Percentiles rank a stretch among this genome's conserved stretches.
Conservation (phyloP, 371 early-diverging fungal species). For the Saksenaea oblongispora region DNA sequence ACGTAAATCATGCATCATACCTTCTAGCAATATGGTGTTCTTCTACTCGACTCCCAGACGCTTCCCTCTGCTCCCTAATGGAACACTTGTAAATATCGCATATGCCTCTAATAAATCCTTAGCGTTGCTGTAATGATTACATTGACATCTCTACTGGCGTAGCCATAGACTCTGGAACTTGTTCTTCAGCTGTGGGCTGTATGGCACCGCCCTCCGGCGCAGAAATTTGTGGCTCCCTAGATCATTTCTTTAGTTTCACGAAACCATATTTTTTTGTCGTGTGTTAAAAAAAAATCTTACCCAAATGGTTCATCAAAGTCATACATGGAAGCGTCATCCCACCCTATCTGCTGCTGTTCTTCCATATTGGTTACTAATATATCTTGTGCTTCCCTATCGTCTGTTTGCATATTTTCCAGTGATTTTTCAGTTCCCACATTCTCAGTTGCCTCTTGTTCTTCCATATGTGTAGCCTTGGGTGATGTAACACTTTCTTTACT, state of each 20-base stretch:
- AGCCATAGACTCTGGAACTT: neutral
- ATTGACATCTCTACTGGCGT: neutral
- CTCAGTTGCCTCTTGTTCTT: neutral
- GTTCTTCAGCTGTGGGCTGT: neutral
- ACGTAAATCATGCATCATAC: neutral
- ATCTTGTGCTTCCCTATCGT: neutral
- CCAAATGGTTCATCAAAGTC: neutral
- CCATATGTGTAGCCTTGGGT: neutral
- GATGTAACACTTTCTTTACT: neutral
- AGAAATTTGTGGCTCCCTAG: neutral
- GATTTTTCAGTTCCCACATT: neutral
- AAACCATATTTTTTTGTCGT: neutral
- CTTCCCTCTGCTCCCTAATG: neutral
- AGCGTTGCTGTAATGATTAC: neutral
- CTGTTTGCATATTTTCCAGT: neutral
- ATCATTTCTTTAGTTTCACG: neutral
- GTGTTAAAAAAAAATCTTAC: neutral
- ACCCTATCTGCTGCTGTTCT: constrained; percentile 13
- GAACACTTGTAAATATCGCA: neutral
- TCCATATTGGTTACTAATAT: constrained; percentile 17
- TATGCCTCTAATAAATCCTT: neutral
- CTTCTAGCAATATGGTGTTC: neutral
- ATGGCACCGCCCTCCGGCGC: neutral
- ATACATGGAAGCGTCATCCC: neutral
- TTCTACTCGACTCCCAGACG: neutral